A percentile compares a stretch with the other conserved stretches of the same genome.
These are phyloP conservation scores for Alternaria solani DNA, from an alignment of 2,329 filamentous ascomycete species.

Conservation along the genomic window DNA sequence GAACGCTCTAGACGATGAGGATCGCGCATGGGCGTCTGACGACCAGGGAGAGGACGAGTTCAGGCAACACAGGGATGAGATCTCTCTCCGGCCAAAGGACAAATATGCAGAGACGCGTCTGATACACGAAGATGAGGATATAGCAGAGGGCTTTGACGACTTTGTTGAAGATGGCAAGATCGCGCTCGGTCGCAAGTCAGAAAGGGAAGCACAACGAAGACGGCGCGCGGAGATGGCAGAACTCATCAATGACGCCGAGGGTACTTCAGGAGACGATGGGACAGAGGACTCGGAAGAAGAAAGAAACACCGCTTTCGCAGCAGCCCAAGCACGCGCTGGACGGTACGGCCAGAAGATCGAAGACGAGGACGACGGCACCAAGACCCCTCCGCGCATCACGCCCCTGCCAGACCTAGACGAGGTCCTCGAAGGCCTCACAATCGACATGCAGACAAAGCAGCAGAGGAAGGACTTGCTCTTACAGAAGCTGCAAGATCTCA, in stretches of 20 bases:
- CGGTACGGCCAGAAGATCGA: constrained; percentile 70
- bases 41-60: constrained; percentile 50
- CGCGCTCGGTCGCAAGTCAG: constrained; percentile 78
- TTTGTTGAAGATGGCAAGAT: constrained; percentile 87
- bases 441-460: constrained; percentile 70
- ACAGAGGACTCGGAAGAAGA: constrained; percentile 70
- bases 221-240: constrained; percentile 82
- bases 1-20: constrained; percentile 62
- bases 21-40: constrained; percentile 53
- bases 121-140: constrained; percentile 85
- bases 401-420: constrained; percentile 77
- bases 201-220: constrained; percentile 71
- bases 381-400: constrained; percentile 76
- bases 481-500: constrained; percentile 70
- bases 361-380: constrained; percentile 56
- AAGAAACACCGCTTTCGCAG: constrained; percentile 81
- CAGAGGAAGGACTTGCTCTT: constrained; percentile 65
- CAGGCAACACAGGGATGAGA: constrained; percentile 51
- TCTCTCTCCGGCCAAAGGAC: constrained; percentile 64
- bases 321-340: constrained; percentile 84
- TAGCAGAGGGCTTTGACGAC: constrained; percentile 92
- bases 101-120: constrained; percentile 75
- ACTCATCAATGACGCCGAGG: constrained; percentile 82
- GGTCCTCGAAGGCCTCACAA: constrained; percentile 70
- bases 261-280: constrained; percentile 71